Percentiles rank a stretch among this genome's conserved stretches.
These are phyloP conservation scores for Closterium sp. DNA, from an alignment of 139 green algal genomes.

Conservation along the genomic window DNA sequence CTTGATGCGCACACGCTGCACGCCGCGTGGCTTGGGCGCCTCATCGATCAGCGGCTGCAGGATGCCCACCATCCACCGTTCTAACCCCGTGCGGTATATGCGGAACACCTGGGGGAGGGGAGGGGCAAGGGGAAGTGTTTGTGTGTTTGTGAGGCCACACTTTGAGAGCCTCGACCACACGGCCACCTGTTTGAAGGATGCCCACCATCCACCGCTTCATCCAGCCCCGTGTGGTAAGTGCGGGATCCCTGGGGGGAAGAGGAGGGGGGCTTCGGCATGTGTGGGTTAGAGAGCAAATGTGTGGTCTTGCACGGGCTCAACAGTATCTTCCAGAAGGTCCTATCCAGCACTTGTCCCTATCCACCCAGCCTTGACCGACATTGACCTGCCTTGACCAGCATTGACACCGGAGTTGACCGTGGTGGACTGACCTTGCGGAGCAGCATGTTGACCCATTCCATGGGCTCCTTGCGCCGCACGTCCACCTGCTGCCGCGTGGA, in stretches of 20 bases:
- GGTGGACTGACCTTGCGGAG: conserved; percentile 70
- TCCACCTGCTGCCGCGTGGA: neutral
- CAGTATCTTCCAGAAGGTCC: too few relatives aligned
- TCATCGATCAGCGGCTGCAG: conserved; percentile 91
- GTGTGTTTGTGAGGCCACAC: too few relatives aligned
- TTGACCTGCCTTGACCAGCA: neutral
- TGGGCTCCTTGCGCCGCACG: conserved; percentile 65
- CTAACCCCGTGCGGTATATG: conserved; percentile 65
- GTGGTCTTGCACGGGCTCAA: too few relatives aligned
- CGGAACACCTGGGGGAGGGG: conserved; percentile 8
- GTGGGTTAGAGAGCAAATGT: neutral
- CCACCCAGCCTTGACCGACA: neutral
- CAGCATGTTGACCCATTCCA: conserved; percentile 98
- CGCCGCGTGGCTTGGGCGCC: conserved; percentile 58
- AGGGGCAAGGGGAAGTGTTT: neutral
- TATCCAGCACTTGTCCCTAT: neutral
- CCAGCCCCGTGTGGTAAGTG: neutral
- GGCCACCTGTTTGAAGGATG: too few relatives aligned
- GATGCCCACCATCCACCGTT: conserved; percentile 86
- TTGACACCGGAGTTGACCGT: neutral
- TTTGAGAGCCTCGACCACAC: too few relatives aligned
- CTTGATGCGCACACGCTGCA: conserved; percentile 61
- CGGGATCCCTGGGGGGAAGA: neutral
- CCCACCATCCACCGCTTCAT: neutral
- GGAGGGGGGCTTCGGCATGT: neutral